Evolutionary conservation across 2,329 filamentous ascomycete genomes (phyloP).

Genomic region (Claviceps digitariae): DNA sequence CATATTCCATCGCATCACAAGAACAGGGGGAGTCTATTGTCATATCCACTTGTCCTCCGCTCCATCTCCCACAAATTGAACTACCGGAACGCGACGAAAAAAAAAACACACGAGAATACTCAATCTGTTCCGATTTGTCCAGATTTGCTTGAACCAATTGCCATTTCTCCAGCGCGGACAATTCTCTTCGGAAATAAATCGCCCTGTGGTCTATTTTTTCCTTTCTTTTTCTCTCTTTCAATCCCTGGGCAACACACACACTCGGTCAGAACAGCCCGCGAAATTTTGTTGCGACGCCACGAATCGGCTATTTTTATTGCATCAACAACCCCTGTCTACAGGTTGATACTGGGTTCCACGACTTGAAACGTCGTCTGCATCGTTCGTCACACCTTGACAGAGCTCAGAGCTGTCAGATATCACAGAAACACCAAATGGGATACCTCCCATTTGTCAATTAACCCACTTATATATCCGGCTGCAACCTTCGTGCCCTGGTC

Average conservation of each 20-base stretch:
- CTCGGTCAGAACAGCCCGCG: not conserved
- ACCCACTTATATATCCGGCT: not conserved
- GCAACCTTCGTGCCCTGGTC: too few species aligned
- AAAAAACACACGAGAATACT: not conserved
- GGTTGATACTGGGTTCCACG: not conserved
- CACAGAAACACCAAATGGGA: not conserved
- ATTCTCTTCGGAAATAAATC: not conserved
- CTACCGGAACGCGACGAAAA: not conserved
- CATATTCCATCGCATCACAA: not conserved
- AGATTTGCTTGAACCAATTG: not conserved
- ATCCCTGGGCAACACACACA: not conserved
- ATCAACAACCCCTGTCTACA: not conserved
- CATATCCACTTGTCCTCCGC: not conserved
- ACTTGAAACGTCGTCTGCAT: conserved; percentile 5
- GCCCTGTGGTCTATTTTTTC: not conserved
- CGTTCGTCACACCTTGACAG: not conserved
- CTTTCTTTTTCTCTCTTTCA: not conserved
- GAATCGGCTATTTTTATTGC: not conserved
- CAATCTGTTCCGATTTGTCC: too few species aligned
- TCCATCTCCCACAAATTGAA: not conserved
- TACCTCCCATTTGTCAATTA: not conserved
- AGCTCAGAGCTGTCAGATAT: not conserved
- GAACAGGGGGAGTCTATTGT: not conserved
- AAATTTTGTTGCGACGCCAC: not conserved
- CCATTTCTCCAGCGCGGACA: not conserved